A percentile compares a stretch with the other conserved stretches of the same genome.
phyloP scores from a whole-genome alignment of 2,329 filamentous ascomycete genomes.

The Nemania diffusa region DNA sequence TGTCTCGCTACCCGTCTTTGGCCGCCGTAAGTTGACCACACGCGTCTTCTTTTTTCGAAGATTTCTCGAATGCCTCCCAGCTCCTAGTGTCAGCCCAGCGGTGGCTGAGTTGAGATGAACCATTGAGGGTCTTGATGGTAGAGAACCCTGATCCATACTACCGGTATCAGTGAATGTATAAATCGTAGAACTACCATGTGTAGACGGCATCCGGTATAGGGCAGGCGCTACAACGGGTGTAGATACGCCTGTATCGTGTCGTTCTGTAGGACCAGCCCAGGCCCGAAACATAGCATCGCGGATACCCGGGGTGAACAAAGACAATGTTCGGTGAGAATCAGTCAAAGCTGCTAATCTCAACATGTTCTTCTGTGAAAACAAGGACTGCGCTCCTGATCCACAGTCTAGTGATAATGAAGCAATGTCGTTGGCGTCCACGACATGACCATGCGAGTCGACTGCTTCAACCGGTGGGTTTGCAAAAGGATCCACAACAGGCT shows the following conservation, averaged over 20 bases:
- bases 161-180: conserved; percentile 80
- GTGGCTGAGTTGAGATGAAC: conserved; percentile 69
- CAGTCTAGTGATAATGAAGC: conserved; percentile 82
- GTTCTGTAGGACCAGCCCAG: conserved; percentile 83
- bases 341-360: conserved; percentile 83
- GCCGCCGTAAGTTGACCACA: conserved; percentile 81
- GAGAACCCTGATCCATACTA: conserved; percentile 69
- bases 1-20: conserved; percentile 62
- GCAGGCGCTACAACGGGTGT: conserved; percentile 62
- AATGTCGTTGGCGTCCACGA: conserved; percentile 78
- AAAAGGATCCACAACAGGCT: conserved; percentile 80
- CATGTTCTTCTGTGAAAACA: conserved; percentile 96
- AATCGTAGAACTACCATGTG: conserved; percentile 67
- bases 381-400: conserved; percentile 81
- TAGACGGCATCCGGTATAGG: conserved; percentile 72
- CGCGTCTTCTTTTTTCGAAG: conserved; percentile 84
- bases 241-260: conserved; percentile 66
- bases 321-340: conserved; percentile 89
- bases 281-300: conserved; percentile 90
- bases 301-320: conserved; percentile 91
- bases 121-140: conserved; percentile 75
- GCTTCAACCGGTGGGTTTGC: conserved; percentile 83
- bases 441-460: conserved; percentile 81
- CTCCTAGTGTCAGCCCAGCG: conserved; percentile 71
- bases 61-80: conserved; percentile 66